Percentiles rank a stretch among this genome's conserved stretches.
phyloP scores from a whole-genome alignment of 2,329 filamentous ascomycete genomes.

The Hirsutella thompsonii region DNA sequence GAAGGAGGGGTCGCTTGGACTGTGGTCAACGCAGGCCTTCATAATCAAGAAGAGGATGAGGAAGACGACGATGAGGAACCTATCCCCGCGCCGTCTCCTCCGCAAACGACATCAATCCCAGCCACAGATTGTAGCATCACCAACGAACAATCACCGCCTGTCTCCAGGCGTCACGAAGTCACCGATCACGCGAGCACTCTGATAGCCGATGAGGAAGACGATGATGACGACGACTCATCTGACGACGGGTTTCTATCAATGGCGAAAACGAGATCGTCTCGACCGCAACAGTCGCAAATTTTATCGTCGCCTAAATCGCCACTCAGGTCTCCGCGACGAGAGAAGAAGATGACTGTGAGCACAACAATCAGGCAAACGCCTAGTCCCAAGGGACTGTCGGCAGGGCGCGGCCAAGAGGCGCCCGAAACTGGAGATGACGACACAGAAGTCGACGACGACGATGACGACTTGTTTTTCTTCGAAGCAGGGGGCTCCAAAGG shows the following conservation, averaged over 20 bases:
- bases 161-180: no score
- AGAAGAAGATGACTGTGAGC: not conserved
- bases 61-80: constrained; percentile 1
- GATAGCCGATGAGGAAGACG: constrained; percentile 2
- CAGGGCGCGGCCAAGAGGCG: no score
- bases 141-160: no score
- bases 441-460: constrained; percentile 6
- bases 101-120: not conserved
- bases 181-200: not conserved
- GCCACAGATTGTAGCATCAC: not conserved
- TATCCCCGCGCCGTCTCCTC: not conserved
- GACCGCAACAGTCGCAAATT: constrained; percentile 1
- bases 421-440: constrained; percentile 3
- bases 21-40: constrained; percentile 26
- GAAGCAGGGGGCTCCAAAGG: constrained; percentile 22
- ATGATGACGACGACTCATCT: constrained; percentile 17
- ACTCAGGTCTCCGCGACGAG: constrained; percentile 1
- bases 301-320: not conserved
- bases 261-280: constrained; percentile 18
- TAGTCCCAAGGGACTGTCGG: no score
- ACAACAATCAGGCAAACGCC: not conserved
- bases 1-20: constrained; percentile 35
- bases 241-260: constrained; percentile 29
- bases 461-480: constrained; percentile 33
- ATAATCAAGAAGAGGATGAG: constrained; percentile 8